Base-by-base conservation (phyloP, 2,329 filamentous ascomycete genomes). In the Xylariaceae sp. region DNA sequence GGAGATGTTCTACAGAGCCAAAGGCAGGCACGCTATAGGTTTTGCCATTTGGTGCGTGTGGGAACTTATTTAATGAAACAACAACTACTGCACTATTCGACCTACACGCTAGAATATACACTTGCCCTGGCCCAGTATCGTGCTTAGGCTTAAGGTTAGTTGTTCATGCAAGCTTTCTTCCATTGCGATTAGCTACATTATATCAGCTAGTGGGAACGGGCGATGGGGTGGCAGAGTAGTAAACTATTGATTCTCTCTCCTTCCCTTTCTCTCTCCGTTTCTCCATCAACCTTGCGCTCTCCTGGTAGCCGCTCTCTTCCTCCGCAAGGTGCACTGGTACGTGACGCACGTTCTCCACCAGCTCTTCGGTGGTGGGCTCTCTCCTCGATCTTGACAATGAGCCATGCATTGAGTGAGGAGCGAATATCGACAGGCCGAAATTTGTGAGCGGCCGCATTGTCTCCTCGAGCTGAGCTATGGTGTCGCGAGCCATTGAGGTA, bases 11-110 rank as follows among this genome's bases (percentile, higher is more conserved):
- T 74, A 64, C 41, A 51, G 65, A 9, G 48, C 57, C 3, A 69
- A 67, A 51, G 63, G 61, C 3, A 46, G 59, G 40, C 64, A 63
- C 17, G 63, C 61, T 24, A 73, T 70, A 66, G 59, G 59, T 17
- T 70, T 66, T 62, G 53, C 57, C n/a, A 63, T 63, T 31, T 59
- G 70, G 19, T 61, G 66, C 33, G 60, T 61, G 42, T 78, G 74
- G 74, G 67, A 71, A 13, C 50, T 78, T 48, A 66, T 74, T 9
- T 66, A 47, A 49, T 4, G 17, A 2, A 15, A 5, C 15, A 5
- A 21, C n/a, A 9, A 12, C 30, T 18, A 31, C 30, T 16, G 16
- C 15, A 32, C 23, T 9, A 13, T 13, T 8, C 5, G n/a, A n/a
- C n/a, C n/a, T n/a, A n/a, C n/a, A n/a, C n/a, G n/a, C n/a, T n/a